Conservation (phyloP, 2,329 filamentous ascomycete genomes). For the Neonectria hederae region DNA sequence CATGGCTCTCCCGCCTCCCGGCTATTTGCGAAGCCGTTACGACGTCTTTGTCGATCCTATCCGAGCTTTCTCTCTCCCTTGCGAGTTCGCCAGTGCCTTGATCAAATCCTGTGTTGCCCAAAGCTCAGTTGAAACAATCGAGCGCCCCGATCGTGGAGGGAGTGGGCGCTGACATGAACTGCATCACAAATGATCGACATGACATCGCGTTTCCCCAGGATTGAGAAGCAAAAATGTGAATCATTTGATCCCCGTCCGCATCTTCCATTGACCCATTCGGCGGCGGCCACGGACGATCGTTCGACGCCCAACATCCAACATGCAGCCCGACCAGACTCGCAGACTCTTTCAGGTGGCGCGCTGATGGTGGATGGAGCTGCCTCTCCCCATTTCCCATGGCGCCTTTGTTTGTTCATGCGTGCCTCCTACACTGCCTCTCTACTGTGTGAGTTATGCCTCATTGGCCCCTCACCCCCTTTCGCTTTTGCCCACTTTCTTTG, state of each 20-base stretch:
- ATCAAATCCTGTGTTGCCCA: conserved; percentile 19
- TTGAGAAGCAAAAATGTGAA: conserved; percentile 10
- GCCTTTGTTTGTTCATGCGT: conserved; percentile 22
- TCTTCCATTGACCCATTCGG: conserved; percentile 2
- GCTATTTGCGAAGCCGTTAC: conserved; percentile 25
- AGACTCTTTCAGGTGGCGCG: conserved; percentile 24
- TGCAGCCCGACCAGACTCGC: conserved; percentile 14
- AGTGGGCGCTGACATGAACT: conserved; percentile 14
- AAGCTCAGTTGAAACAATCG: conserved; percentile 25
- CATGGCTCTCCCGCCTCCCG: conserved; percentile 32
- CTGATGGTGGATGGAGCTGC: conserved; percentile 23
- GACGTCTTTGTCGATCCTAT: conserved; percentile 36
- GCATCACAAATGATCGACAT: conserved; percentile 25
- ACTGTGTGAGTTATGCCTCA: not conserved
- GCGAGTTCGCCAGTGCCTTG: conserved; percentile 14
- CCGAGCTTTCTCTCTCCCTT: conserved; percentile 32
- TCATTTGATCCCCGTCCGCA: conserved; percentile 11
- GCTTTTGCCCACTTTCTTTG: conserved; percentile 18
- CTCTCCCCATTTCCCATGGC: conserved; percentile 12
- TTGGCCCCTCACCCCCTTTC: conserved; percentile 3
- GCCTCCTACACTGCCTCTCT: conserved; percentile 12
- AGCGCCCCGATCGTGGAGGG: conserved; percentile 21
- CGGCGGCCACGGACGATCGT: not conserved
- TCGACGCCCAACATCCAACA: conserved; percentile 23
- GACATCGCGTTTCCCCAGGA: conserved; percentile 16